Evolutionary conservation across 768 basidiomycete genomes (phyloP).

Genomic region (Auricularia sp.): DNA sequence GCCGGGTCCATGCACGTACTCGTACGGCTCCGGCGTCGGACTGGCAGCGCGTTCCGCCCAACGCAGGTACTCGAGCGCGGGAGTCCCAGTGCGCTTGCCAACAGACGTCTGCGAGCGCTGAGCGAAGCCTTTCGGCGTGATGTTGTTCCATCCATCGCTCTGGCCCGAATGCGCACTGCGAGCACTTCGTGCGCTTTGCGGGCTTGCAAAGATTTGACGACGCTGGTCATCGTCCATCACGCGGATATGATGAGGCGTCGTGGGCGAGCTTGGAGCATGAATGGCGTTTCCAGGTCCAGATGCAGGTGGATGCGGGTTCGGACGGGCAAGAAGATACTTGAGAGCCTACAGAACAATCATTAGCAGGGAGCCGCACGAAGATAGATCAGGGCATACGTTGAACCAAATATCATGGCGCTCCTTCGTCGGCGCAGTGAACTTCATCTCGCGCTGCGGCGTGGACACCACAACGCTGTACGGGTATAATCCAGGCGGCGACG

Average conservation of each 20-base stretch:
- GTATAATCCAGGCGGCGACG: slow-evolving; percentile 88
- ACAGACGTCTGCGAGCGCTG: slow-evolving; percentile 71
- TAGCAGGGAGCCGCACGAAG: slow-evolving; percentile 8
- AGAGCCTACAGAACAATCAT: slow-evolving; percentile 50
- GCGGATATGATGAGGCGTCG: slow-evolving; percentile 36
- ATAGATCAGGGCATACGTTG: slow-evolving; percentile 42
- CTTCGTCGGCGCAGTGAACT: slow-evolving; percentile 92
- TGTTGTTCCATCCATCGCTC: slow-evolving; percentile 52
- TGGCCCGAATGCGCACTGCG: slow-evolving; percentile 41
- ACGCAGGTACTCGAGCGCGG: slow-evolving; percentile 82
- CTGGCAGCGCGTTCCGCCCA: slow-evolving; percentile 75
- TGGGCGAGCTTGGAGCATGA: slow-evolving; percentile 12
- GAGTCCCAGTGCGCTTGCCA: slow-evolving; percentile 80
- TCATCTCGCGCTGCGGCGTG: slow-evolving; percentile 93
- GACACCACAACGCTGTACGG: slow-evolving; percentile 89
- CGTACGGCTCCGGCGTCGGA: slow-evolving; percentile 39
- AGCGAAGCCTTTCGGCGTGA: slow-evolving; percentile 52
- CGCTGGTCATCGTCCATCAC: slow-evolving; percentile 45
- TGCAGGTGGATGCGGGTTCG: slow-evolving; percentile 26
- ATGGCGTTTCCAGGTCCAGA: slow-evolving; percentile 8
- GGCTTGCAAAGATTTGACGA: slow-evolving; percentile 41
- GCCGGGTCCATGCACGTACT: slow-evolving; percentile 19
- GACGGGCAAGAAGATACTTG: slow-evolving; percentile 79
- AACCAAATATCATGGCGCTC: slow-evolving; percentile 98
- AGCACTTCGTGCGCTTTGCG: slow-evolving; percentile 63